Base-by-base conservation (phyloP, 1,284 basidiomycete species). In the Heterobasidion irregulare region DNA sequence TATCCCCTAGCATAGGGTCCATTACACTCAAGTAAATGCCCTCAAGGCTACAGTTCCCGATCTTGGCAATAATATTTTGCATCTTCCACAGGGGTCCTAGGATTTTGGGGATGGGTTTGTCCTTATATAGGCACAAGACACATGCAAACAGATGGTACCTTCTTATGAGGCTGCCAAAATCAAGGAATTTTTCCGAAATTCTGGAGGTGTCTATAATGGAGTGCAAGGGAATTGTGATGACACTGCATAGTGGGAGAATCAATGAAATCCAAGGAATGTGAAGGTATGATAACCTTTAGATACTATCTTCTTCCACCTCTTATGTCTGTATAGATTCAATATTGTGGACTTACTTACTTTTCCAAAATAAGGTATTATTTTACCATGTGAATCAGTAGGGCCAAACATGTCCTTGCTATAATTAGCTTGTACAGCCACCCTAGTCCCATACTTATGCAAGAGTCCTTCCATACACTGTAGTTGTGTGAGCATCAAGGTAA, bases 301-400 rank as follows among this genome's bases (percentile, higher is more conserved):
- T n/a, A n/a, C n/a, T n/a, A n/a, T n/a, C n/a, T n/a, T 50, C 48
- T 53, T 38, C n/a, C n/a, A n/a, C n/a, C n/a, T n/a, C n/a, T 4
- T 46, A 41, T 8, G 32, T 3, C 1, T n/a, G 2, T 8, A 34
- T 50, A 61, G 57, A 9, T 59, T 59, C 5, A 55, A 34, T 12
- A 41, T 10, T 16, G 57, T 45, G 57, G 49, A n/a, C 12, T 47
- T 8, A 19, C 50, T 6, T 36, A 58, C 8, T 62, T 63, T 55
- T 63, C 47, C 2, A 63, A 68, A 53, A 62, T 68, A 0, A 55
- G 57, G n/a, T 71, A 61, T 50, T 70, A 57, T 50, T 67, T 68
- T 55, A 47, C 16, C 10, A 18, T 55, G 5, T 16, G 38, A 3
- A 38, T 54, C 1, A 6, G 36, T 9, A 10, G 43, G 10, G 18